These are phyloP conservation scores for Moricandia arvensis DNA, from an alignment of 345 rosid species.

Conservation along the genomic window DNA sequence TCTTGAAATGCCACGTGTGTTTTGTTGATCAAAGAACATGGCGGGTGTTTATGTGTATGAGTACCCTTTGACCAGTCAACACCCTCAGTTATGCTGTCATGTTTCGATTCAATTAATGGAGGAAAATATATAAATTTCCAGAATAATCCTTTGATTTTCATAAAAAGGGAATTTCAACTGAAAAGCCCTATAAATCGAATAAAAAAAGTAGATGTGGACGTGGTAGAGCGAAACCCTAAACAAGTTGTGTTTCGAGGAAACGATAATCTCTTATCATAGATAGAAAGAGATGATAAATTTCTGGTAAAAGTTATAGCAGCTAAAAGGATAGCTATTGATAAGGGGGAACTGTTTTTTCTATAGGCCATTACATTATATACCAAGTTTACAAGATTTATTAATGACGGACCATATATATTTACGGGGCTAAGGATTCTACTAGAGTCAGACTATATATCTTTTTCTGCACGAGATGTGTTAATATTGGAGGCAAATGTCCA, in stretches of 20 bases:
- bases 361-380: no score
- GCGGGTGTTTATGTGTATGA: slow-evolving; percentile 13
- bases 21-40: slow-evolving; percentile 19
- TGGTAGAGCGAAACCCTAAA: no score
- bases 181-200: background rate
- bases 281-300: background rate
- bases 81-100: background rate
- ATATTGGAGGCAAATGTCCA: no score
- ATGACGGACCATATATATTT: no score
- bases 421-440: no score
- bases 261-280: slow-evolving; percentile 24
- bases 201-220: no score
- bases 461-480: no score
- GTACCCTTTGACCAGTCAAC: slow-evolving; percentile 36
- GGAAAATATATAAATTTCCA: background rate
- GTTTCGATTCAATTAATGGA: background rate
- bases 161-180: background rate
- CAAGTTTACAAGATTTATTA: no score
- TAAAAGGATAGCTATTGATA: background rate
- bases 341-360: background rate
- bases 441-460: no score
- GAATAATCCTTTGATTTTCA: no score
- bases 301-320: background rate
- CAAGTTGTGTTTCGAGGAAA: slow-evolving; percentile 26
- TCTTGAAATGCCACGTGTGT: slow-evolving; percentile 35